Evolutionary conservation across 1,284 basidiomycete genomes (phyloP).

Genomic region (Boletellus sp.): DNA sequence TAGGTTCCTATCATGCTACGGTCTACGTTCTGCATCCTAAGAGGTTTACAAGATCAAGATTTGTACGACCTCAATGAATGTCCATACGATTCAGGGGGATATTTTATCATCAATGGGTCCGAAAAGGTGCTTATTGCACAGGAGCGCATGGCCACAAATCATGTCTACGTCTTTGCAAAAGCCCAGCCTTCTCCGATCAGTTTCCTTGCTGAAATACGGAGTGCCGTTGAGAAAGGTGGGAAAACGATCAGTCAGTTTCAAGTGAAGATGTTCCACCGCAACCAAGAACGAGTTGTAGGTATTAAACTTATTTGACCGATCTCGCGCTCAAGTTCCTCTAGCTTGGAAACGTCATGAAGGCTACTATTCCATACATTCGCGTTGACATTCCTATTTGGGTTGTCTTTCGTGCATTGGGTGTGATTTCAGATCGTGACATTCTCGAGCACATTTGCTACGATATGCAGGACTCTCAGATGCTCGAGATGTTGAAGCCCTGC

Average conservation of each 20-base stretch:
- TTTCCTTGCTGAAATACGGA: constrained; percentile 95
- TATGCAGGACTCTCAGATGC: constrained; percentile 91
- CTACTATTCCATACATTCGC: constrained; percentile 96
- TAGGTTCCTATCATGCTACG: constrained; percentile 98
- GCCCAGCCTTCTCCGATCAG: constrained; percentile 95
- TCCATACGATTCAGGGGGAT: constrained; percentile 96
- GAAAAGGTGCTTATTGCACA: constrained; percentile 99
- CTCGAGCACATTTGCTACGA: constrained; percentile 99
- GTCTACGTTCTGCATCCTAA: constrained; percentile 92
- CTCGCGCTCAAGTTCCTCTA: constrained; percentile 28
- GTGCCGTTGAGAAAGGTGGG: constrained; percentile 96
- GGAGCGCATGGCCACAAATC: constrained; percentile 99
- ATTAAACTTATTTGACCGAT: not conserved
- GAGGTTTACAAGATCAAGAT: constrained; percentile 74
- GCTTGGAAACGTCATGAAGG: constrained; percentile 94
- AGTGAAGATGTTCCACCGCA: constrained; percentile 93
- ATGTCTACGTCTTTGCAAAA: constrained; percentile 99
- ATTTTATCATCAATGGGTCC: constrained; percentile 99
- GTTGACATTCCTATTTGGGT: constrained; percentile 99
- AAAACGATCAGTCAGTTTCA: constrained; percentile 99
- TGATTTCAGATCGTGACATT: constrained; percentile 97
- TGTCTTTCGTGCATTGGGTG: constrained; percentile 95
- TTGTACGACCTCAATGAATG: constrained; percentile 94
- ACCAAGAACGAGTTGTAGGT: constrained; percentile 81
- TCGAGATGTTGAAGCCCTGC: constrained; percentile 98